Base-by-base conservation (phyloP, 345 rosid species). In the Moringa oleifera region DNA sequence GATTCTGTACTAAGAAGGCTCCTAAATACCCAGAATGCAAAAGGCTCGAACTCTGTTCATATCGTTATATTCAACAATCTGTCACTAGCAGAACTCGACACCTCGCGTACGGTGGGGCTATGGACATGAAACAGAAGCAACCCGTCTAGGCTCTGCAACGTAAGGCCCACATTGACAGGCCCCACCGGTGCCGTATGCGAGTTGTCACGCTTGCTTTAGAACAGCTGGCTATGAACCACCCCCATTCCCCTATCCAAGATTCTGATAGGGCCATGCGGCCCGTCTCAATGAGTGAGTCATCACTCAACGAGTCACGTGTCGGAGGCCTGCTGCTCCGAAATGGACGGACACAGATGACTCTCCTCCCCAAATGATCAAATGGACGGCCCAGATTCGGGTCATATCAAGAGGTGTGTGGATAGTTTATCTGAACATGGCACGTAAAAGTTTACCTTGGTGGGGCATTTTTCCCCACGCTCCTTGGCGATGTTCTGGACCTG, bases 391-490 rank as follows among this genome's bases (percentile, higher is more conserved):
- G 66, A 68, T 55, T 45, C 11, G 28, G 31, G 11, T 33, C 37
- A 33, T n/a, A n/a, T n/a, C n/a, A n/a, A n/a, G n/a, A n/a, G n/a
- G n/a, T n/a, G n/a, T n/a, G n/a, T n/a, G n/a, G n/a, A n/a, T n/a
- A n/a, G n/a, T n/a, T n/a, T n/a, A n/a, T n/a, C n/a, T n/a, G n/a
- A 28, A 2, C 33, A 28, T 28, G 8, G 33, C 33, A 28, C 59
- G 69, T n/a, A n/a, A n/a, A n/a, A n/a, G n/a, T n/a, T n/a, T 65
- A 93, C 98, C 96, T 94, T 94, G 18, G 96, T 85, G 72, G 99
- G 99, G 71, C 99, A 94, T 78, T 94, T 94, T 58, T 94, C 97
- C 51, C 99, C 99, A 3, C 93, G 88, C 60, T 94, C 96, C 70
- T 90, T 90, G 63, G 97, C 97, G 17, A 88, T 83, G 58, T 79